A percentile compares a stretch with the other conserved stretches of the same genome.
Conservation (phyloP, 2,329 filamentous ascomycete species). For the Aspergillus sp. region DNA sequence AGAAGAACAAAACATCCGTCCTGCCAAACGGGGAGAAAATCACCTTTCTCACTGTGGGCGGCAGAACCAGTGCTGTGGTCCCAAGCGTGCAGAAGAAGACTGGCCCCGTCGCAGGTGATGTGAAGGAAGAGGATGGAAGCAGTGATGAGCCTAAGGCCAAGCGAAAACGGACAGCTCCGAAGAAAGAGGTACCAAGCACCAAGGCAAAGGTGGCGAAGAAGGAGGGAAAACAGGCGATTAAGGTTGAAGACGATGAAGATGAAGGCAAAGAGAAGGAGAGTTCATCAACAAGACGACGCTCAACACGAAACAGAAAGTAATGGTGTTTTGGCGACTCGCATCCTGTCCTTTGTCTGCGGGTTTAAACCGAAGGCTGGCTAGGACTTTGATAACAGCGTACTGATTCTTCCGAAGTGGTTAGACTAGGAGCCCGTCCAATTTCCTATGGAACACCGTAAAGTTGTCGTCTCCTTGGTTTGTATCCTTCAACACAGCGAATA, state of each 20-base stretch:
- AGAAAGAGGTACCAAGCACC: conserved; percentile 24
- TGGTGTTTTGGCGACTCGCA: background rate
- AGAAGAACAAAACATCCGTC: conserved; percentile 64
- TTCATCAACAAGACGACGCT: conserved; percentile 28
- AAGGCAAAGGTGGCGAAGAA: background rate
- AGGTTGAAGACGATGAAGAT: conserved; percentile 25
- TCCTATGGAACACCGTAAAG: conserved; percentile 31
- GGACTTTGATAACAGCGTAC: background rate
- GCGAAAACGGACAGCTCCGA: conserved; percentile 32
- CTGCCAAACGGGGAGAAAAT: conserved; percentile 85
- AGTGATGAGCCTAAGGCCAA: conserved; percentile 26
- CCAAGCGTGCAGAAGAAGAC: conserved; percentile 84
- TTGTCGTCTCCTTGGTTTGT: conserved; percentile 27
- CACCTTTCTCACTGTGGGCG: conserved; percentile 83
- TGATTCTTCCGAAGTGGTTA: conserved; percentile 3
- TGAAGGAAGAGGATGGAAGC: conserved; percentile 32
- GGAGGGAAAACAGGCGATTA: conserved; percentile 21
- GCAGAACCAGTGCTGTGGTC: conserved; percentile 86
- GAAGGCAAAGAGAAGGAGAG: conserved; percentile 15
- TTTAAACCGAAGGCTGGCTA: background rate
- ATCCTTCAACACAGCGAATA: conserved; percentile 61
- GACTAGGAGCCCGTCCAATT: conserved; percentile 30
- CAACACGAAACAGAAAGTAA: conserved; percentile 29
- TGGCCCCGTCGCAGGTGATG: conserved; percentile 56
- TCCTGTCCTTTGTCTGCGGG: background rate